phyloP scores from a whole-genome alignment of 2,329 filamentous ascomycete species.

The Davidsoniella virescens region DNA sequence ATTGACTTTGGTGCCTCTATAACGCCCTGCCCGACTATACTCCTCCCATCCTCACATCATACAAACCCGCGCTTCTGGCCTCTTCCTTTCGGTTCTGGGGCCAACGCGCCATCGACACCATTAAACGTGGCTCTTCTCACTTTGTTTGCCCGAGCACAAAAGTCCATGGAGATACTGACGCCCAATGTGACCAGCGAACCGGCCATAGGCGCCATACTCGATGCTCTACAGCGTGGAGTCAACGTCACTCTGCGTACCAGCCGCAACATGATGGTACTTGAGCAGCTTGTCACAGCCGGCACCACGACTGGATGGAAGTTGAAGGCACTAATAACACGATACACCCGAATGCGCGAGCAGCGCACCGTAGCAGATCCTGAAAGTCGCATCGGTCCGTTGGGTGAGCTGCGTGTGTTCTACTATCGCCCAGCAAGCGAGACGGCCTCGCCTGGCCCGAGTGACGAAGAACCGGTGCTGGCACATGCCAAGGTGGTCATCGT shows the following conservation, averaged over 20 bases:
- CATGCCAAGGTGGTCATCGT: conserved; percentile 67
- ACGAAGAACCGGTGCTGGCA: conserved; percentile 50
- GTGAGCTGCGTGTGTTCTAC: conserved; percentile 41
- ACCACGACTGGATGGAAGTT: conserved; percentile 56
- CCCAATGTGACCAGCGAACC: conserved; percentile 60
- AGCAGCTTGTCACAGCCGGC: conserved; percentile 66
- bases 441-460: conserved; percentile 15
- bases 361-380: not conserved
- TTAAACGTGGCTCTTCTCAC: conserved; percentile 50
- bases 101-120: conserved; percentile 43
- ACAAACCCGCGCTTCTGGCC: conserved; percentile 47
- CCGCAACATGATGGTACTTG: conserved; percentile 54
- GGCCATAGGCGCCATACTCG: conserved; percentile 43
- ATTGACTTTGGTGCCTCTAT: conserved; percentile 43
- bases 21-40: conserved; percentile 50
- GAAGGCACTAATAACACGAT: conserved; percentile 38
- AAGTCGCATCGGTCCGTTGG: conserved; percentile 19
- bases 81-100: conserved; percentile 36
- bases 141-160: conserved; percentile 40
- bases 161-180: conserved; percentile 52
- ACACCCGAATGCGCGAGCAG: conserved; percentile 23
- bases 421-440: conserved; percentile 28
- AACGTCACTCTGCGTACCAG: conserved; percentile 52
- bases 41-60: conserved; percentile 61
- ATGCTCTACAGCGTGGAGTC: conserved; percentile 48